Evolutionary conservation across 2,329 filamentous ascomycete species (phyloP), one percentile per base, ranked within the genome.

Genomic region (Camillea tinctor): DNA sequence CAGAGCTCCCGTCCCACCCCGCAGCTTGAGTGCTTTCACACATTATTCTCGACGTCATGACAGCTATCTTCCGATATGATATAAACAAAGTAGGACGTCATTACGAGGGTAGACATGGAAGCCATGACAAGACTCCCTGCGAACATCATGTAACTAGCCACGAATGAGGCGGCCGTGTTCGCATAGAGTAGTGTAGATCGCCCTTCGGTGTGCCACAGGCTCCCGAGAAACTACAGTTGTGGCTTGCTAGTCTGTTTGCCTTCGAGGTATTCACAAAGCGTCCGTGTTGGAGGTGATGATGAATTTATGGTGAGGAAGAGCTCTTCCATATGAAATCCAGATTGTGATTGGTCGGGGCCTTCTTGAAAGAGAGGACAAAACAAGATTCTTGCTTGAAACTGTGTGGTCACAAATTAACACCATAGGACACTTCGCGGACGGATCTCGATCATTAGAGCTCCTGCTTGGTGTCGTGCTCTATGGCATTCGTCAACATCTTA

Each of bases 31-130:
- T 54, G 59, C 56, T 61, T 65, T 64, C 60, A 52, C 51, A 61
- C 60, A 64, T 64, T 50, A 2, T 22, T 54, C 53, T 67, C 66
- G 69, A 72, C 70, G 70, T 72, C 70, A 72, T 71, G 68, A 62
- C 54, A 52, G 20, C 55, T 56, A n/a, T 21, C 52, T 26, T 59
- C 59, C 36, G 55, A 19, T 24, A 36, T 57, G 13, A 48, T 50
- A 58, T 54, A 44, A 26, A 63, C 19, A 51, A n/a, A 15, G 54
- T 30, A 55, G 63, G 61, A 71, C 70, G 70, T 72, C 70, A 72
- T 71, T 54, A 58, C 55, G 64, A 50, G 58, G 60, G 58, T 59
- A 57, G 60, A 59, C 62, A 70, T 61, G 55, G 59, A 59, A 63
- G 48, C 62, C 60, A 56, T 67, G 60, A 55, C 60, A 61, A 55